These are phyloP conservation scores for Phytophthora pistaciae DNA, from an alignment of 352 stramenopile species.

Conservation along the genomic window DNA sequence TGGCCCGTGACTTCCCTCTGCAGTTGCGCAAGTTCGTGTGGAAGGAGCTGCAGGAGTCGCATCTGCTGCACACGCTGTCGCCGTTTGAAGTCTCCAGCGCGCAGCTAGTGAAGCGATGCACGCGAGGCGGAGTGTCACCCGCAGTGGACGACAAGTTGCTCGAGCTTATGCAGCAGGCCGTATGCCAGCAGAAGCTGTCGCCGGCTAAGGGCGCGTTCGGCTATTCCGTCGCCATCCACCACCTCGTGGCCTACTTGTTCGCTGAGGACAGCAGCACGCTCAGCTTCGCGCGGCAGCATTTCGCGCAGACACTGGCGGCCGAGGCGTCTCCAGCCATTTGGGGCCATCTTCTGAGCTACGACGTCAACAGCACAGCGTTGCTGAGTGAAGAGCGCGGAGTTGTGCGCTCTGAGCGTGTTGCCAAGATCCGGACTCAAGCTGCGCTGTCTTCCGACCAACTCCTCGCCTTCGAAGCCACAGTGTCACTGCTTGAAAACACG, in stretches of 20 bases:
- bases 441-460: conserved; percentile 38
- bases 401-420: conserved; percentile 24
- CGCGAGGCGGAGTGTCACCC: conserved; percentile 14
- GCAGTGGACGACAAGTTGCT: conserved; percentile 52
- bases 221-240: conserved; percentile 69
- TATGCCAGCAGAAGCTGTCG: conserved; percentile 46
- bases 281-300: conserved; percentile 56
- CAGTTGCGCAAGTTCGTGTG: conserved; percentile 72
- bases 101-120: conserved; percentile 53
- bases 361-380: conserved; percentile 24
- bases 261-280: conserved; percentile 31
- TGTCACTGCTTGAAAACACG: conserved; percentile 27
- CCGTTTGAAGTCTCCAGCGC: conserved; percentile 41
- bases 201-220: conserved; percentile 53
- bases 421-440: conserved; percentile 38
- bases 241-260: conserved; percentile 70
- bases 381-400: conserved; percentile 5
- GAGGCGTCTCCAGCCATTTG: conserved; percentile 50
- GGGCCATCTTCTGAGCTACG: conserved; percentile 64
- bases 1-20: conserved; percentile 65
- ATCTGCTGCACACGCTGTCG: conserved; percentile 59
- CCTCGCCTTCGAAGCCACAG: conserved; percentile 32
- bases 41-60: conserved; percentile 70
- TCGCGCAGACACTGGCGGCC: conserved; percentile 51
- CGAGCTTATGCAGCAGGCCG: conserved; percentile 56